Evolutionary conservation across 2,329 filamentous ascomycete genomes (phyloP).

Genomic region (Ophiostoma sp.): DNA sequence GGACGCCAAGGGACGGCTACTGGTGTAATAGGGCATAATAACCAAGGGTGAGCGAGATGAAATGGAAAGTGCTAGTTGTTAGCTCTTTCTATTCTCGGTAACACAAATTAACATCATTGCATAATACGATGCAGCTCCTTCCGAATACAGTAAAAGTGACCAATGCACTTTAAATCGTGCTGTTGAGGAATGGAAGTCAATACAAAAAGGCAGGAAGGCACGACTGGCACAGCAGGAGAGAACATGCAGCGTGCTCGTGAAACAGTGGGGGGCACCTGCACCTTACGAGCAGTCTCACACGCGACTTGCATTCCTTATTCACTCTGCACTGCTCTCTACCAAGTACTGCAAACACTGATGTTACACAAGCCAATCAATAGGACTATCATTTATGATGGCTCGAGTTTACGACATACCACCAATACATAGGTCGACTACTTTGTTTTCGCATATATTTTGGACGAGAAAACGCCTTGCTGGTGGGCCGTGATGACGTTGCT

Average conservation of each 20-base stretch:
- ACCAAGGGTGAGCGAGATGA: neutral
- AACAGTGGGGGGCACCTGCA: constrained; percentile 4
- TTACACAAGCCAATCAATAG: neutral
- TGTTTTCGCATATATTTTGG: neutral
- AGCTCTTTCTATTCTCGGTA: neutral
- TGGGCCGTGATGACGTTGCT: constrained; percentile 15
- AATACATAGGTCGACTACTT: constrained; percentile 2
- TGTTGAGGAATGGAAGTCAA: neutral
- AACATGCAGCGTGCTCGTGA: neutral
- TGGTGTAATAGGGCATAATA: neutral
- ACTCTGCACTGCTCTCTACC: neutral
- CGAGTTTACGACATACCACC: neutral
- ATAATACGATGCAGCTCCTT: neutral
- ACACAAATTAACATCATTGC: neutral
- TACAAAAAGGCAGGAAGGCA: neutral
- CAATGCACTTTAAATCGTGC: neutral
- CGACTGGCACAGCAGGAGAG: constrained; percentile 1
- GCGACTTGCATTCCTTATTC: neutral
- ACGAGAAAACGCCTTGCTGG: constrained; percentile 12
- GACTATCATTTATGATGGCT: neutral
- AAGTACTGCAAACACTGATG: neutral
- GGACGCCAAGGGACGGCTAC: neutral
- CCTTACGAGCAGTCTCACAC: constrained; percentile 3
- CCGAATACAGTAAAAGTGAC: neutral
- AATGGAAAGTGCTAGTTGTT: neutral